Conservation (phyloP, 2,329 filamentous ascomycete species). For the Calonectria ilicicola region DNA sequence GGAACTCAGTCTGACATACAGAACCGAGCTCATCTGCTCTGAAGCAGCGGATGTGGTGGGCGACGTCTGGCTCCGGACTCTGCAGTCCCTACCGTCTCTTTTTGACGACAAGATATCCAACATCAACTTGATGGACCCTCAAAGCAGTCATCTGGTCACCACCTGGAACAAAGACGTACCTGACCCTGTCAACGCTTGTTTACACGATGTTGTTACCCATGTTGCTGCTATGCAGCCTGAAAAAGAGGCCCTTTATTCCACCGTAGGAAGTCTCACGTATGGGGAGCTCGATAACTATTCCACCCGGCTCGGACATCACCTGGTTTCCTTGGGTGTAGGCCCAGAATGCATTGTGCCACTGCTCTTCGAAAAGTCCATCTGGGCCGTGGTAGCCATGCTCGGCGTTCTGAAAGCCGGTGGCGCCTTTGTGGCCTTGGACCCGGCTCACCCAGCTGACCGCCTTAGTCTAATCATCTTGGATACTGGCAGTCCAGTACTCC, state of each 20-base stretch:
- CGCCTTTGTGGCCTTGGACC: slow-evolving; percentile 33
- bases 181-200: not conserved
- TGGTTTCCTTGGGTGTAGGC: not conserved
- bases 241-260: slow-evolving; percentile 2
- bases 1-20: slow-evolving; percentile 11
- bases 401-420: slow-evolving; percentile 43
- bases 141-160: not conserved
- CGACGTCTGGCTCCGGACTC: slow-evolving; percentile 6
- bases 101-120: slow-evolving; percentile 8
- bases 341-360: slow-evolving; percentile 43
- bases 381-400: too few relatives aligned
- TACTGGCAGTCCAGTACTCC: slow-evolving; percentile 8
- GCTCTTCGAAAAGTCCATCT: slow-evolving; percentile 40
- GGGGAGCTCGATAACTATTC: slow-evolving; percentile 2
- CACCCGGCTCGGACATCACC: not conserved
- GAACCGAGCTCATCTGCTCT: not conserved
- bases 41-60: slow-evolving; percentile 5
- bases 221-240: not conserved
- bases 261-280: slow-evolving; percentile 8
- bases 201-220: not conserved
- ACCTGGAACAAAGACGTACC: slow-evolving; percentile 18
- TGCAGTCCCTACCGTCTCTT: slow-evolving; percentile 9
- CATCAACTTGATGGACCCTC: slow-evolving; percentile 1
- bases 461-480: not conserved
- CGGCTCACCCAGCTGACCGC: not conserved